Evolutionary conservation across 768 basidiomycete species (phyloP).

Genomic region (Boletus insuetus): DNA sequence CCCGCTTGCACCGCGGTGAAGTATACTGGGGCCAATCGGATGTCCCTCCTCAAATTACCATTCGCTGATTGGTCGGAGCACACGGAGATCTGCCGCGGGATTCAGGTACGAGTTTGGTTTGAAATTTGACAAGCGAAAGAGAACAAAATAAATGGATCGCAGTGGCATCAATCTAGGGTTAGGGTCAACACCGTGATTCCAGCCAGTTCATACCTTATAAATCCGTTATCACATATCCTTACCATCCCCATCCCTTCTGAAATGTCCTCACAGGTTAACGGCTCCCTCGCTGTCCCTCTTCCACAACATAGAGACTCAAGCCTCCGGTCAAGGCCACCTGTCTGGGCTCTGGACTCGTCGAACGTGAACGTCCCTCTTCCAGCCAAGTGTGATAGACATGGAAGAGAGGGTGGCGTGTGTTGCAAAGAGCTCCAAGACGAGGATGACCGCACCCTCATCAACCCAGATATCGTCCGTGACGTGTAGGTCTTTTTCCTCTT

Average conservation of each 20-base stretch:
- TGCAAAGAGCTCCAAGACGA: conserved; percentile 84
- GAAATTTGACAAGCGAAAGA: neutral
- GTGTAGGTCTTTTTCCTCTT: conserved; percentile 49
- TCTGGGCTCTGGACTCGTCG: conserved; percentile 61
- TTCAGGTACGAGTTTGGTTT: too few species aligned
- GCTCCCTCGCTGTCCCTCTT: conserved; percentile 20
- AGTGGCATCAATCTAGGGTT: too few species aligned
- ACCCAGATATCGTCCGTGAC: conserved; percentile 86
- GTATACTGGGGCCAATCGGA: too few species aligned
- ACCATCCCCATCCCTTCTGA: neutral
- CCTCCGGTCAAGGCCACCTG: conserved; percentile 42
- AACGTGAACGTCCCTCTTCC: conserved; percentile 44
- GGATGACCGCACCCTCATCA: conserved; percentile 76
- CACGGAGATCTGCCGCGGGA: too few species aligned
- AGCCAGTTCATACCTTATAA: conserved; percentile 4
- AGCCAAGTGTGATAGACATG: conserved; percentile 56
- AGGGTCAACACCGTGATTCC: too few species aligned
- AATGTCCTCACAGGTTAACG: conserved; percentile 20
- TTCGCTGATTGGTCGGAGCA: conserved; percentile 10
- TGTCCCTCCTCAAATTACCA: conserved; percentile 9
- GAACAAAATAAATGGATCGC: too few species aligned
- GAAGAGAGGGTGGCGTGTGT: conserved; percentile 65
- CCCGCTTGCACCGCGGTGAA: too few species aligned
- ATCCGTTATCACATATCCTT: neutral
- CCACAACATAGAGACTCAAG: conserved; percentile 11